These are phyloP conservation scores for Mycosphaerella arachidis DNA, from an alignment of 2,329 filamentous ascomycete species.

Conservation along the genomic window DNA sequence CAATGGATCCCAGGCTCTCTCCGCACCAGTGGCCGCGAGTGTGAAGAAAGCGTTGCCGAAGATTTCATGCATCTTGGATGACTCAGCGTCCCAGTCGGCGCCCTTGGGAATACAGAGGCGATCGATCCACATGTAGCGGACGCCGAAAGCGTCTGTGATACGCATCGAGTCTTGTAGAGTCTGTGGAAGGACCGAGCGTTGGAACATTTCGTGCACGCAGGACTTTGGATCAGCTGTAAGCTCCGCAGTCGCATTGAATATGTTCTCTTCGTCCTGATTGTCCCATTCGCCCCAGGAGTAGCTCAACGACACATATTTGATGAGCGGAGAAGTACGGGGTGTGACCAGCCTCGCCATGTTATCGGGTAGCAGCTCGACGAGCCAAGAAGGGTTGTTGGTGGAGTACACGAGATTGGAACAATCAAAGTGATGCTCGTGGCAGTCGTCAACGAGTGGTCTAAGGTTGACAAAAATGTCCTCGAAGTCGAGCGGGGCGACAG, in stretches of 20 bases:
- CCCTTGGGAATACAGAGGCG: slow-evolving; percentile 1
- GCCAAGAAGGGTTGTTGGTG: not conserved
- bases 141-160: not conserved
- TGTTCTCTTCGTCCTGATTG: not conserved
- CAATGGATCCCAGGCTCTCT: slow-evolving; percentile 1
- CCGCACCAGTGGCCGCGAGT: not conserved
- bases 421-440: not conserved
- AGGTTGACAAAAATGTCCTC: not conserved
- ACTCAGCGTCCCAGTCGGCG: slow-evolving; percentile 4
- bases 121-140: slow-evolving; percentile 4
- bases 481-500: not conserved
- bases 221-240: not conserved
- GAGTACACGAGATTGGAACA: slow-evolving; percentile 1
- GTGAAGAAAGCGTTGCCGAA: slow-evolving; percentile 10
- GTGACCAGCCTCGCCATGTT: not conserved
- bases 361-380: not conserved
- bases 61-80: slow-evolving; percentile 8
- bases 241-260: not conserved
- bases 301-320: slow-evolving; percentile 1
- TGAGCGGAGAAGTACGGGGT: not conserved
- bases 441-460: not conserved
- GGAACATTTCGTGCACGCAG: not conserved
- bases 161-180: slow-evolving; percentile 4
- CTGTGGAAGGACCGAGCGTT: not conserved
- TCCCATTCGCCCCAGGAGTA: slow-evolving; percentile 3